These are phyloP conservation scores for Noccaea bulbosa DNA, from an alignment of 345 rosid species.

Conservation along the genomic window DNA sequence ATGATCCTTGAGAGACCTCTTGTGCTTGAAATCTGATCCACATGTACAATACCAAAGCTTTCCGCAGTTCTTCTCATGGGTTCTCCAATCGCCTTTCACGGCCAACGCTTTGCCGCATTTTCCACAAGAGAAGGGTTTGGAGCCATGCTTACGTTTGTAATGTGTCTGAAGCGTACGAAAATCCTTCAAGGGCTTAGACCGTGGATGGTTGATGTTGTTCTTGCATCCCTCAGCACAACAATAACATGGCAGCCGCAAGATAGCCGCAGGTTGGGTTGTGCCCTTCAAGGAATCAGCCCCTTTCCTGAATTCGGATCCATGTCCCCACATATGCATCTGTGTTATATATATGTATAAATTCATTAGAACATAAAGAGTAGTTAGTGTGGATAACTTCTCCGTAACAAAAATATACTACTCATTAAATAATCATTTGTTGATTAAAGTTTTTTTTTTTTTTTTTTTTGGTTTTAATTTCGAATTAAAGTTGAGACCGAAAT, in stretches of 20 bases:
- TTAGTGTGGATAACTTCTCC: background rate
- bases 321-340: constrained; percentile 99
- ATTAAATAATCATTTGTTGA: no score
- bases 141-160: constrained; percentile 97
- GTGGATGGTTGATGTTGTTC: constrained; percentile 95
- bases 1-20: constrained; percentile 93
- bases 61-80: constrained; percentile 98
- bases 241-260: constrained; percentile 87
- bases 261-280: constrained; percentile 86
- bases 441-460: no score
- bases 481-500: constrained; percentile 17
- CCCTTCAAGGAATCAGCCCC: constrained; percentile 93
- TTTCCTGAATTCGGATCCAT: constrained; percentile 94
- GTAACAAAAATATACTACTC: no score
- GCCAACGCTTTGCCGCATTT: constrained; percentile 94
- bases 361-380: background rate
- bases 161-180: constrained; percentile 97
- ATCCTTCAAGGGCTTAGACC: constrained; percentile 87
- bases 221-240: constrained; percentile 93
- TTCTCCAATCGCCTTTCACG: constrained; percentile 96
- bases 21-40: constrained; percentile 97
- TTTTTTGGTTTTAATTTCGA: background rate
- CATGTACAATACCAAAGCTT: constrained; percentile 96
- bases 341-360: background rate
- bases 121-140: constrained; percentile 86